phyloP scores from a whole-genome alignment of 2,329 filamentous ascomycete species.

The Neofusicoccum sp. region DNA sequence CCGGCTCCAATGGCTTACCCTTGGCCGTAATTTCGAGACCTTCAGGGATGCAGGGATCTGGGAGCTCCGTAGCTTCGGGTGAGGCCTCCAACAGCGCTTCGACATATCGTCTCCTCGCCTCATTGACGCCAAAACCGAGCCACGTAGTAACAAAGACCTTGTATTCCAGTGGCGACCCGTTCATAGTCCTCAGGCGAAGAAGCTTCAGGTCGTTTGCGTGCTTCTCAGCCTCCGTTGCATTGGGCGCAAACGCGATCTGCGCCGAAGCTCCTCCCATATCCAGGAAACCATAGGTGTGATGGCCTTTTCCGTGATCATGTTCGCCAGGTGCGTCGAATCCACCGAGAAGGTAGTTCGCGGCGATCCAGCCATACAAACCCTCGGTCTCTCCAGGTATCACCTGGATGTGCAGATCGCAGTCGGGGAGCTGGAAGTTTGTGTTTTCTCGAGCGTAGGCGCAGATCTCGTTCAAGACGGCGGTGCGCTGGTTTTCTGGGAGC shows the following conservation, averaged over 20 bases:
- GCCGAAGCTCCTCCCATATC: conserved; percentile 98
- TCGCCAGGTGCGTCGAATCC: conserved; percentile 77
- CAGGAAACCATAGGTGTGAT: conserved; percentile 94
- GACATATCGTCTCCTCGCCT: conserved; percentile 84
- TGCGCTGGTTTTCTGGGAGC: conserved; percentile 70
- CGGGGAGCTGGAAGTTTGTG: conserved; percentile 81
- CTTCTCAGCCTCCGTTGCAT: conserved; percentile 82
- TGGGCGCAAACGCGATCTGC: conserved; percentile 96
- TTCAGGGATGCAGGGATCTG: conserved; percentile 85
- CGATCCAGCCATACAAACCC: conserved; percentile 95
- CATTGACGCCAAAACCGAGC: conserved; percentile 95
- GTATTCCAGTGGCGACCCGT: conserved; percentile 76
- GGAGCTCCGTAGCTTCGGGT: conserved; percentile 63
- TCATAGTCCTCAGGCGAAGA: conserved; percentile 77
- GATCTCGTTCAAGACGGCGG: conserved; percentile 69
- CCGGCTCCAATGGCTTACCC: conserved; percentile 59
- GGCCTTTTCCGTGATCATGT: conserved; percentile 79
- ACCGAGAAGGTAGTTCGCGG: conserved; percentile 90
- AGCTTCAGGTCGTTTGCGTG: conserved; percentile 88
- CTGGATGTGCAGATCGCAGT: conserved; percentile 85
- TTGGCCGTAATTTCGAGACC: conserved; percentile 72
- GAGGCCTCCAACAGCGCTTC: conserved; percentile 69
- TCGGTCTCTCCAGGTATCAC: conserved; percentile 96
- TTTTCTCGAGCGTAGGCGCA: conserved; percentile 77
- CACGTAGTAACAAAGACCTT: conserved; percentile 93